Conservation (phyloP, 371 early-diverging fungal species). For the Mortierella sp. region DNA sequence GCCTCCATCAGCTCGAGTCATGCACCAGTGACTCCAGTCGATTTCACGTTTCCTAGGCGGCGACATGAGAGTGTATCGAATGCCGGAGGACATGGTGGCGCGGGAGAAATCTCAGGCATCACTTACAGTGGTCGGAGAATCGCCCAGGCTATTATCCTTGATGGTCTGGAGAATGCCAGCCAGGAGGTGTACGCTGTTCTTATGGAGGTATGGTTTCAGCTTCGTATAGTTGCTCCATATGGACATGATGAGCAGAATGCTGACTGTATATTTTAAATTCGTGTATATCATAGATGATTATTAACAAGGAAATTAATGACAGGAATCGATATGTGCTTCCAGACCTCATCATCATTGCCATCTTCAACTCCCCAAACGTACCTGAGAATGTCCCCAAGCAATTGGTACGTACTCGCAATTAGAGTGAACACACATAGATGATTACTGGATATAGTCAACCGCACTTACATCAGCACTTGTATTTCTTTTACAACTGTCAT, state of each 20-base stretch:
- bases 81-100: conserved; percentile 18
- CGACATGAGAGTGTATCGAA: conserved; percentile 39
- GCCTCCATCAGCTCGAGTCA: conserved; percentile 15
- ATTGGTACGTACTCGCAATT: conserved; percentile 47
- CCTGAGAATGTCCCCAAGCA: conserved; percentile 69
- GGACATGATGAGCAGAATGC: background rate
- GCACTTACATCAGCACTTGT: background rate
- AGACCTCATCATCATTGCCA: conserved; percentile 43
- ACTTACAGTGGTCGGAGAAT: conserved; percentile 46
- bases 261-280: background rate
- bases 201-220: conserved; percentile 59
- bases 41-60: conserved; percentile 45
- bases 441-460: background rate
- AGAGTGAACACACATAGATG: background rate
- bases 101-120: conserved; percentile 24
- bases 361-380: conserved; percentile 59
- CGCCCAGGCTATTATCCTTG: conserved; percentile 65
- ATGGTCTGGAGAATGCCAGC: conserved; percentile 62
- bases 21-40: conserved; percentile 42
- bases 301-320: conserved; percentile 65
- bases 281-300: conserved; percentile 51
- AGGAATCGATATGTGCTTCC: conserved; percentile 48
- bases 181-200: conserved; percentile 63
- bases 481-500: conserved; percentile 44
- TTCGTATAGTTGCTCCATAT: background rate